Evolutionary conservation across 495 filamentous ascomycete species (phyloP).

Genomic region (Xylaria venustula): DNA sequence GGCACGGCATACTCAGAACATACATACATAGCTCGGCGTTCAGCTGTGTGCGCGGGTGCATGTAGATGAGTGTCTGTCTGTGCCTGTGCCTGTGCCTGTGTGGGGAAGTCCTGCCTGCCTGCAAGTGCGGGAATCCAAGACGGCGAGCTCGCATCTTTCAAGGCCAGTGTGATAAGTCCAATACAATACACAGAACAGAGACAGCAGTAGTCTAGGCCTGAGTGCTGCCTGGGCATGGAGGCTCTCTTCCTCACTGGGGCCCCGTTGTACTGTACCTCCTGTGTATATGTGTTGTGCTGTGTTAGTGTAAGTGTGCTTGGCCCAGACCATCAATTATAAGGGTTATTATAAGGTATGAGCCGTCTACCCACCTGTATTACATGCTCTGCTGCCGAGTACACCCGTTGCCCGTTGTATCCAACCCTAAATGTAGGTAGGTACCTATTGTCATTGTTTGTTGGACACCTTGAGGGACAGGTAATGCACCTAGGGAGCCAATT

Average conservation of each 20-base stretch:
- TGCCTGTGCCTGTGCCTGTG: not conserved
- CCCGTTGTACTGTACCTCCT: not conserved
- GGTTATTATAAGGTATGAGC: too few species aligned
- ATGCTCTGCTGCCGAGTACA: too few species aligned
- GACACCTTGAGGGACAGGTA: not conserved
- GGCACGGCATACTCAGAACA: too few species aligned
- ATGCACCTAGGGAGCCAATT: not conserved
- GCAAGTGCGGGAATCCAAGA: not conserved
- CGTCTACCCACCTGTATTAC: too few species aligned
- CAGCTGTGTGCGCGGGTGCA: not conserved
- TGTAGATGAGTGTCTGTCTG: not conserved
- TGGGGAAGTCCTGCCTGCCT: conserved; percentile 10
- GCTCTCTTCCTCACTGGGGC: too few species aligned
- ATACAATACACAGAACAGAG: too few species aligned
- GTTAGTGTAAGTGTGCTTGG: not conserved
- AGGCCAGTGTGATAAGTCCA: too few species aligned
- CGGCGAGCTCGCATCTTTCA: not conserved
- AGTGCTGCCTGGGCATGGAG: too few species aligned
- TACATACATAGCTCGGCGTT: not conserved
- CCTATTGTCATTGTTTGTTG: not conserved
- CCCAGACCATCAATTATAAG: too few species aligned
- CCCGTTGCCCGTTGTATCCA: too few species aligned
- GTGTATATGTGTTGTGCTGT: too few species aligned
- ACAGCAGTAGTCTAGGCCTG: too few species aligned
- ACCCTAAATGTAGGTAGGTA: not conserved